Evolutionary conservation across 805 yeast genomes (phyloP), one percentile per base, ranked within the genome.

Genomic region (Zygosaccharomyces siamensis): DNA sequence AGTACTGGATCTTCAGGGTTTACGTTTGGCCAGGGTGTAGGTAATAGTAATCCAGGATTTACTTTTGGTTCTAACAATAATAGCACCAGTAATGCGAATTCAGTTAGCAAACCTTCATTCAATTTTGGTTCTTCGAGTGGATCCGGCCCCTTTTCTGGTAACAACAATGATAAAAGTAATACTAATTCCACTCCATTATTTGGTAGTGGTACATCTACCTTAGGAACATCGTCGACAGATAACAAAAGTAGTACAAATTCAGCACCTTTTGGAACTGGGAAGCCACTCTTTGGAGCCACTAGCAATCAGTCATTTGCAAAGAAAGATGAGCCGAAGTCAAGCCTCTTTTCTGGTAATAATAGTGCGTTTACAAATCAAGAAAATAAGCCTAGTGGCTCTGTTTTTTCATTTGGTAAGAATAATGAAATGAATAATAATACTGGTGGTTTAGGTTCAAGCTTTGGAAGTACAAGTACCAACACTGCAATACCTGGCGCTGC

Each of bases 31-130:
- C 24, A 16, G 14, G 43, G 52, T n/a, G 41, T 32, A 14, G 49
- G 41, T 26, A 49, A 38, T 40, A 28, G 39, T 4, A 41, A 48
- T 30, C 56, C 58, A 46, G 47, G 56, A 23, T 58, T 58, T 39
- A 24, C 52, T 24, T 52, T 60, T 47, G 61, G 62, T 23, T 52
- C 47, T 20, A 36, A 45, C 31, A 35, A 39, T 11, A 26, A 55
- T 27, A 32, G 20, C 16, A 4, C 37, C 12, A 45, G 45, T 26
- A 16, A 41, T 28, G 12, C 44, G 30, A 28, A 18, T 16, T 28
- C 30, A 28, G 46, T 35, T 18, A 50, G 16, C 7, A 47, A 49
- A 37, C 32, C 54, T 7, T 27, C 44, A 11, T 49, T 49, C 16
- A 43, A 48, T 23, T 49, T 45, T 39, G 51, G 50, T 3, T 35